A percentile compares a stretch with the other conserved stretches of the same genome.
These are phyloP conservation scores for Aspergillus sp. DNA, from an alignment of 2,329 filamentous ascomycete genomes.

Conservation along the genomic window DNA sequence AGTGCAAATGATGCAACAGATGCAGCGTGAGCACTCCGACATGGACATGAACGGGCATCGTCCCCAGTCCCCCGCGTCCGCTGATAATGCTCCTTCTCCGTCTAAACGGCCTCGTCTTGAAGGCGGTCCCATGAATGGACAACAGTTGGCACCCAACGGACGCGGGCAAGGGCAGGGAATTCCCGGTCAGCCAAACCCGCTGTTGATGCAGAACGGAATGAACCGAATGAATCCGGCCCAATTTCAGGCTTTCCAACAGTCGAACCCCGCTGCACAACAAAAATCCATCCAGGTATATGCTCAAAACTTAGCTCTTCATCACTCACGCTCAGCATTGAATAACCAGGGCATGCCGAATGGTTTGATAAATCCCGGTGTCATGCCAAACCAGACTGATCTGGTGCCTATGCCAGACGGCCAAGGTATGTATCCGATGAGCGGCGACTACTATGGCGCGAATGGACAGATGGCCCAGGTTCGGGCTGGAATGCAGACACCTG, in stretches of 20 bases:
- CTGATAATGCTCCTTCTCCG: conserved; percentile 85
- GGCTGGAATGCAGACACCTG: conserved; percentile 35
- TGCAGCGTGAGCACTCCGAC: conserved; percentile 82
- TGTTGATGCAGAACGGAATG: conserved; percentile 62
- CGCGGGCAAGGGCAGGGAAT: conserved; percentile 65
- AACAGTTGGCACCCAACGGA: conserved; percentile 73
- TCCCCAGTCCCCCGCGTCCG: conserved; percentile 74
- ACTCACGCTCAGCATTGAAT: conserved; percentile 69
- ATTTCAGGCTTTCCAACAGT: conserved; percentile 61
- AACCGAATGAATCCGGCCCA: conserved; percentile 73
- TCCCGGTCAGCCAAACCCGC: conserved; percentile 59
- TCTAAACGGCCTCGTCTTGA: conserved; percentile 85
- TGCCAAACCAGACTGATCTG: conserved; percentile 77
- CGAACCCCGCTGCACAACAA: conserved; percentile 59
- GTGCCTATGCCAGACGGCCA: conserved; percentile 66
- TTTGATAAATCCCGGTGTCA: conserved; percentile 58
- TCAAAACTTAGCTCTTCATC: conserved; percentile 76
- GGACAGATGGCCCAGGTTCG: conserved; percentile 50
- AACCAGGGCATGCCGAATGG: conserved; percentile 75
- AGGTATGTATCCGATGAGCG: conserved; percentile 38
- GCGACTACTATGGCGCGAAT: conserved; percentile 54
- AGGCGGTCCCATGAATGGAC: conserved; percentile 66
- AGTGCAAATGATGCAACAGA: conserved; percentile 65
- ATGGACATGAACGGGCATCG: conserved; percentile 81
- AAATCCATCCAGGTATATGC: conserved; percentile 87